These are phyloP conservation scores for Paulownia fortunei DNA, from an alignment of 257 asterid genomes.

Conservation along the genomic window DNA sequence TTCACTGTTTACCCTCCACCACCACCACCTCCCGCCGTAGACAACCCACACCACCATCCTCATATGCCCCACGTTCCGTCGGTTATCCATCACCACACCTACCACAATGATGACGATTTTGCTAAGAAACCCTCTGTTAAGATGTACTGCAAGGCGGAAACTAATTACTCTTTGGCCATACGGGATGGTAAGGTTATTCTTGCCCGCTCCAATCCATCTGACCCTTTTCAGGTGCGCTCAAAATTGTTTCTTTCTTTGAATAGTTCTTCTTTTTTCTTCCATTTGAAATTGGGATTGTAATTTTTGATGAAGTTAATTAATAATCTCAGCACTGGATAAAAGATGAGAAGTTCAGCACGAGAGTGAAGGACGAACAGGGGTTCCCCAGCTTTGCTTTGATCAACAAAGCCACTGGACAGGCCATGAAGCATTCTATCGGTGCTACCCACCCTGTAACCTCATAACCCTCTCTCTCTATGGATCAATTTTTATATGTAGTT, in stretches of 20 bases:
- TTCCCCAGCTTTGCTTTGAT: slow-evolving; percentile 74
- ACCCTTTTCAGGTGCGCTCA: slow-evolving; percentile 60
- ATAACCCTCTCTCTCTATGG: not conserved
- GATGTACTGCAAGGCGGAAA: slow-evolving; percentile 69
- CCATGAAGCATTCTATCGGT: slow-evolving; percentile 73
- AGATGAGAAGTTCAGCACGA: slow-evolving; percentile 67
- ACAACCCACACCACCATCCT: slow-evolving; percentile 34
- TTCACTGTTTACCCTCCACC: slow-evolving; percentile 15
- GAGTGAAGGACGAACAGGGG: slow-evolving; percentile 80
- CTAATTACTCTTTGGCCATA: slow-evolving; percentile 66
- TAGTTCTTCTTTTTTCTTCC: not conserved
- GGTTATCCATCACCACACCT: slow-evolving; percentile 22
- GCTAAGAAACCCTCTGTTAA: slow-evolving; percentile 59
- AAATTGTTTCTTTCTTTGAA: not conserved
- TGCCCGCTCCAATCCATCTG: slow-evolving; percentile 66
- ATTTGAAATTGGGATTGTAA: not conserved
- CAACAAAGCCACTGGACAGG: slow-evolving; percentile 72
- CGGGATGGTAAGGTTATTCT: slow-evolving; percentile 77
- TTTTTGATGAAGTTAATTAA: not conserved
- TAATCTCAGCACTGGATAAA: slow-evolving; percentile 71
- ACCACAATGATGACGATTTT: slow-evolving; percentile 35
- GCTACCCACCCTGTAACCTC: slow-evolving; percentile 46
- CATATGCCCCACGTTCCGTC: slow-evolving; percentile 42
- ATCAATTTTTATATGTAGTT: not conserved
- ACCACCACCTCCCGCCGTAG: slow-evolving; percentile 36